These are phyloP conservation scores for Sporothrix mexicana DNA, from an alignment of 2,329 filamentous ascomycete genomes.

Conservation along the genomic window DNA sequence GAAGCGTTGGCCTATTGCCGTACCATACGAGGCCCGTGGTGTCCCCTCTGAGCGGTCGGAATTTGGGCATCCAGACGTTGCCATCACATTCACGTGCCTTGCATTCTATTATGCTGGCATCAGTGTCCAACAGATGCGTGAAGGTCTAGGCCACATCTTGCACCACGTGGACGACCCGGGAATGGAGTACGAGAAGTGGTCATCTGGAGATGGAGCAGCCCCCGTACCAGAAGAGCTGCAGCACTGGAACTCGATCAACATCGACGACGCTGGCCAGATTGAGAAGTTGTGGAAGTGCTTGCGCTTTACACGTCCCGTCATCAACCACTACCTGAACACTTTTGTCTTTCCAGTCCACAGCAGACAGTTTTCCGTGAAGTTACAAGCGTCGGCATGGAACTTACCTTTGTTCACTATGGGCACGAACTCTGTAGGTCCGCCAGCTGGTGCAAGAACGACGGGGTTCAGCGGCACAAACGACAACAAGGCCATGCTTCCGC, in stretches of 20 bases:
- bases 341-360: slow-evolving; percentile 70
- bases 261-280: slow-evolving; percentile 61
- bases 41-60: slow-evolving; percentile 66
- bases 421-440: background rate
- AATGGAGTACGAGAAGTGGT: slow-evolving; percentile 61
- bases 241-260: slow-evolving; percentile 63
- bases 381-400: slow-evolving; percentile 72
- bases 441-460: slow-evolving; percentile 54
- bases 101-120: slow-evolving; percentile 71
- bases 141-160: slow-evolving; percentile 57
- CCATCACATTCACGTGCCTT: slow-evolving; percentile 68
- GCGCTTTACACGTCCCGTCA: slow-evolving; percentile 54
- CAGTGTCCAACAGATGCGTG: slow-evolving; percentile 53
- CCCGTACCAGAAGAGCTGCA: slow-evolving; percentile 53
- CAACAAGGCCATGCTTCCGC: slow-evolving; percentile 62
- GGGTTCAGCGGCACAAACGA: slow-evolving; percentile 78
- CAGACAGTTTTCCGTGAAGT: slow-evolving; percentile 67
- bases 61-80: slow-evolving; percentile 71
- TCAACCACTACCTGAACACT: slow-evolving; percentile 67
- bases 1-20: slow-evolving; percentile 65
- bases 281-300: slow-evolving; percentile 57
- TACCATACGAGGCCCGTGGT: slow-evolving; percentile 71
- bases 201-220: slow-evolving; percentile 44
- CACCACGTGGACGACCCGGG: slow-evolving; percentile 61
- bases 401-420: slow-evolving; percentile 54